Percentiles rank a stretch among this genome's conserved stretches.
Conservation (phyloP, 176 grass and related monocot species). For the Cocos nucifera region DNA sequence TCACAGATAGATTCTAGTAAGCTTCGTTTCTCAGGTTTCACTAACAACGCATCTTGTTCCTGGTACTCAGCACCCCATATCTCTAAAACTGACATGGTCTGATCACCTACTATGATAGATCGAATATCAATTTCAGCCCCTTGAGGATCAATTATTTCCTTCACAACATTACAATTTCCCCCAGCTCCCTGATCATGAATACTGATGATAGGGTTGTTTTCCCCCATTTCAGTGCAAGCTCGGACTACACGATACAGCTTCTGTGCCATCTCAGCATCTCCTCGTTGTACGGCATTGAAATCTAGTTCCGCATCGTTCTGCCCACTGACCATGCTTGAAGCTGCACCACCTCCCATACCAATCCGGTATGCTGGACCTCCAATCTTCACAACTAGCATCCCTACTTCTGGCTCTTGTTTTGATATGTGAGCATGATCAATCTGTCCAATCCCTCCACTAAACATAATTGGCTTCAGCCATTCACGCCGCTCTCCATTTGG, state of each 20-base stretch:
- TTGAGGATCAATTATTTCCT: slow-evolving; percentile 88
- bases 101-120: slow-evolving; percentile 74
- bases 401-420: slow-evolving; percentile 72
- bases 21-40: slow-evolving; percentile 49
- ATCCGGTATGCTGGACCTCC: slow-evolving; percentile 90
- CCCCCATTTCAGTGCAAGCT: slow-evolving; percentile 87
- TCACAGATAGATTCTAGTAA: slow-evolving; percentile 59
- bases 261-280: slow-evolving; percentile 96
- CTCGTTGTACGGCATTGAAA: slow-evolving; percentile 92
- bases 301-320: slow-evolving; percentile 92
- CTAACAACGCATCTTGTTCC: slow-evolving; percentile 77
- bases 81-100: slow-evolving; percentile 83
- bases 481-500: slow-evolving; percentile 71
- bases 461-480: slow-evolving; percentile 98
- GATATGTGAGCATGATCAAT: slow-evolving; percentile 83
- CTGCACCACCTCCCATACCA: slow-evolving; percentile 94
- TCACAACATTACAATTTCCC: slow-evolving; percentile 93
- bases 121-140: slow-evolving; percentile 92
- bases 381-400: slow-evolving; percentile 97
- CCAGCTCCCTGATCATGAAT: slow-evolving; percentile 97
- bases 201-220: slow-evolving; percentile 77
- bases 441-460: slow-evolving; percentile 83
- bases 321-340: slow-evolving; percentile 95
- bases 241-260: slow-evolving; percentile 84
- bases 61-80: slow-evolving; percentile 93